Conservation (phyloP, 306 rosid genomes). For the Trichosanthes cucumerina region DNA sequence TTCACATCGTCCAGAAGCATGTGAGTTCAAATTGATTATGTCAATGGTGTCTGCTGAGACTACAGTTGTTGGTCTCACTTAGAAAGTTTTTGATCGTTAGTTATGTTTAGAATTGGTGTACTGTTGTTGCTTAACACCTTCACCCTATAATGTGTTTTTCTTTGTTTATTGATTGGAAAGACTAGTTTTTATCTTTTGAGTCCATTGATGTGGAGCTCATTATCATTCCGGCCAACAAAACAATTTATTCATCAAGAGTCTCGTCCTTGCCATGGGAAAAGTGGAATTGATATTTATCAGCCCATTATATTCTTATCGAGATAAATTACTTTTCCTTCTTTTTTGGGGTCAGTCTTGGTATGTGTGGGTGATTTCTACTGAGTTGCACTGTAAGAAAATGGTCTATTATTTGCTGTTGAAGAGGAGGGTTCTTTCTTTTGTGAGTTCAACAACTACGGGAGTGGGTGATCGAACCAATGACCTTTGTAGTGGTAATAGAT, state of each 20-base stretch:
- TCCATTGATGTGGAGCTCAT: neutral
- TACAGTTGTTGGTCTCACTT: neutral
- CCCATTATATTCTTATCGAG: neutral
- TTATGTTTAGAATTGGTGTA: neutral
- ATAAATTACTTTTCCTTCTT: too few species aligned
- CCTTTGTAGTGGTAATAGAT: too few species aligned
- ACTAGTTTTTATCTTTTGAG: neutral
- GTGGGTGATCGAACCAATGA: too few species aligned
- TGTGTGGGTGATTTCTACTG: neutral
- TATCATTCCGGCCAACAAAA: neutral
- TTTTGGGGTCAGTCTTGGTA: neutral
- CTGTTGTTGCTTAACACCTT: neutral
- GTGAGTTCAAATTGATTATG: conserved; percentile 26
- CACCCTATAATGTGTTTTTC: neutral
- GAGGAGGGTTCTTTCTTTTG: neutral
- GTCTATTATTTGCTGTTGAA: neutral
- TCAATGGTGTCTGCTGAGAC: neutral
- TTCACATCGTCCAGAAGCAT: conserved; percentile 38
- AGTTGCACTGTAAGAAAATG: neutral
- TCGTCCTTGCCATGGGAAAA: neutral
- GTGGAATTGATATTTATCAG: neutral
- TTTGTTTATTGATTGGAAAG: neutral
- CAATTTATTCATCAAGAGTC: neutral
- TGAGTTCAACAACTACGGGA: too few species aligned
- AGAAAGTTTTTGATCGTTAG: conserved; percentile 11